These are phyloP conservation scores for Fusarium nodosum DNA, from an alignment of 2,329 filamentous ascomycete genomes.

Conservation along the genomic window DNA sequence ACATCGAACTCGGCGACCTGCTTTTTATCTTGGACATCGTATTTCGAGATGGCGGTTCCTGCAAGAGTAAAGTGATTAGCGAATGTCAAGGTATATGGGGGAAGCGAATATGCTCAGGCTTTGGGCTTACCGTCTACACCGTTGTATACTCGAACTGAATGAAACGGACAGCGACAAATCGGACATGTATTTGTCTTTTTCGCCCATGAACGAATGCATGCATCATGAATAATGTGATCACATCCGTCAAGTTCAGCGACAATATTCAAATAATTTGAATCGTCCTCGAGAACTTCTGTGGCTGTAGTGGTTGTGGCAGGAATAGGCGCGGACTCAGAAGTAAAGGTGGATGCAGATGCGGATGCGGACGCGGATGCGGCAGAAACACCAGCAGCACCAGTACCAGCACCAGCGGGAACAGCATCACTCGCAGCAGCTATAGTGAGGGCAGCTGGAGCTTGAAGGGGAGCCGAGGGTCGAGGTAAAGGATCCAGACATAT, in stretches of 20 bases:
- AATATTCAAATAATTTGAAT: conserved; percentile 57
- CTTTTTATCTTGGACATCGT: conserved; percentile 82
- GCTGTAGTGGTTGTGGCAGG: conserved; percentile 45
- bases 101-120: conserved; percentile 16
- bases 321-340: conserved; percentile 30
- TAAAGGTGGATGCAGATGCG: conserved; percentile 27
- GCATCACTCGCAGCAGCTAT: conserved; percentile 39
- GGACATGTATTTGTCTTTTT: conserved; percentile 98
- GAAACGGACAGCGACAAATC: conserved; percentile 93
- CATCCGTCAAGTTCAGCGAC: conserved; percentile 79
- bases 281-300: conserved; percentile 47
- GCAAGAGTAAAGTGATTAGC: conserved; percentile 39
- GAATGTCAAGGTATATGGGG: conserved; percentile 24
- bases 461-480: conserved; percentile 50
- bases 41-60: conserved; percentile 70
- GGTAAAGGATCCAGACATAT: conserved; percentile 75
- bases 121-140: conserved; percentile 78
- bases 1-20: conserved; percentile 92
- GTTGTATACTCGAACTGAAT: conserved; percentile 87
- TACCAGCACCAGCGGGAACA: conserved; percentile 33
- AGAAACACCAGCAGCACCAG: conserved; percentile 34
- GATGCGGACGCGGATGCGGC: conserved; percentile 44
- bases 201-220: conserved; percentile 93
- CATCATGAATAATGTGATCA: conserved; percentile 92
- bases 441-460: conserved; percentile 39